phyloP scores from a whole-genome alignment of 208 protist species.

The Leishmania arabica region DNA sequence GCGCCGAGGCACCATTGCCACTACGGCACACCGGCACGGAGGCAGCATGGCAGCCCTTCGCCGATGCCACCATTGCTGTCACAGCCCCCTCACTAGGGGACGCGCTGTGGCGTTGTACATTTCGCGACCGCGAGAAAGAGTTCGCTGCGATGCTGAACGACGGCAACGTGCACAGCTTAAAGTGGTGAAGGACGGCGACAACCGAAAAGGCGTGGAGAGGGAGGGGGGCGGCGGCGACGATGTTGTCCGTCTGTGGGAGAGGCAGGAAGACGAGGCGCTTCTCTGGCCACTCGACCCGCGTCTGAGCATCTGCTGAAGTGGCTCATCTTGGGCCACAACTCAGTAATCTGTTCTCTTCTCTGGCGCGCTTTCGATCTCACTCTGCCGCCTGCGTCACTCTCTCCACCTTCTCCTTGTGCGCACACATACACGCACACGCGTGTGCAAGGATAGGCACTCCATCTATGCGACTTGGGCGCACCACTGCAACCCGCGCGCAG shows the following conservation, averaged over 20 bases:
- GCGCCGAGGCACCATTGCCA: neutral
- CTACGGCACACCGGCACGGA: neutral
- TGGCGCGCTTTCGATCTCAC: neutral
- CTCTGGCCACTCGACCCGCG: neutral
- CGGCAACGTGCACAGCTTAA: constrained; percentile 71
- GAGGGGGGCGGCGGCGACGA: neutral
- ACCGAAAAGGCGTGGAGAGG: neutral
- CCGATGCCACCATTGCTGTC: constrained; percentile 23
- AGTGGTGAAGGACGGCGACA: constrained; percentile 43
- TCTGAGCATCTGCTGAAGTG: neutral
- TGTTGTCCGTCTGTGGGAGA: neutral
- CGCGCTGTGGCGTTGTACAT: constrained; percentile 50
- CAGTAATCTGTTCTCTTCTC: neutral
- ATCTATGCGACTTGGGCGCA: neutral
- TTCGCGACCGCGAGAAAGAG: constrained; percentile 77
- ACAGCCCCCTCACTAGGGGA: constrained; percentile 33
- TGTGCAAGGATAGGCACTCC: neutral
- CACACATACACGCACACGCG: neutral
- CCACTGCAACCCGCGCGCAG: neutral
- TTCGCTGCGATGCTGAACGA: constrained; percentile 67
- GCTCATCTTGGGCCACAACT: neutral
- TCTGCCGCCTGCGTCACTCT: no score
- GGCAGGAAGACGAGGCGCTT: neutral
- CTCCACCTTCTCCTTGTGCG: neutral
- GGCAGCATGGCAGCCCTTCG: constrained; percentile 28